Evolutionary conservation across 345 rosid species (phyloP).

Genomic region (Gossypium sturtianum): DNA sequence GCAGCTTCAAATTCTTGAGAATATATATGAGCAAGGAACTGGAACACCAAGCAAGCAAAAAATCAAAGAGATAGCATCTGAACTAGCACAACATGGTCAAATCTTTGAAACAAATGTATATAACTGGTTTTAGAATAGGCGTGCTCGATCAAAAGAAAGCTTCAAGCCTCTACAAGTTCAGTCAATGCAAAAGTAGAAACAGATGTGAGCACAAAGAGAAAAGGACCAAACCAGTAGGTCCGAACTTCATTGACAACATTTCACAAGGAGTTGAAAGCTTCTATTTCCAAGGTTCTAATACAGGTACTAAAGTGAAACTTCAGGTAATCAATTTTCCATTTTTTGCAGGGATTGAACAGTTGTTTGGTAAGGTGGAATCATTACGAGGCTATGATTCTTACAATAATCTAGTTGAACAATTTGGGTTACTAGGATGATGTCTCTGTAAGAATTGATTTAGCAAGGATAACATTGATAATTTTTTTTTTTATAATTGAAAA

Average conservation of each 20-base stretch:
- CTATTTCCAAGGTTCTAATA: too few relatives aligned
- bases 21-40: conserved; percentile 42
- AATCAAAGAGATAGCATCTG: conserved; percentile 49
- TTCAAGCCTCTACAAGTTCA: conserved; percentile 13
- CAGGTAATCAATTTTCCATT: too few relatives aligned
- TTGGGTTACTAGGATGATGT: conserved; percentile 20
- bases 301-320: conserved; percentile 17
- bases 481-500: too few relatives aligned
- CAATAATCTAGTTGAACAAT: conserved; percentile 20
- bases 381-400: conserved; percentile 20
- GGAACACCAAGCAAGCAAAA: conserved; percentile 54
- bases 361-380: conserved; percentile 33
- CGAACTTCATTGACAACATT: conserved; percentile 3
- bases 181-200: conserved; percentile 17
- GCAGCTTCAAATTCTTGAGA: conserved; percentile 63
- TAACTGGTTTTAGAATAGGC: conserved; percentile 77
- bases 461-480: too few relatives aligned
- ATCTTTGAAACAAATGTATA: conserved; percentile 68
- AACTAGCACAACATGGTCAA: conserved; percentile 56
- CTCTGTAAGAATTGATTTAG: too few relatives aligned
- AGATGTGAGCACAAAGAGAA: conserved; percentile 23
- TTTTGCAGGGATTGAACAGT: conserved; percentile 45
- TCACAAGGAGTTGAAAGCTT: conserved; percentile 1
- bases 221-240: conserved; percentile 30
- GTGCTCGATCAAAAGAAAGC: conserved; percentile 73